Conservation (phyloP, 1,139 yeast species). For the Geotrichum cucujoidarum region DNA sequence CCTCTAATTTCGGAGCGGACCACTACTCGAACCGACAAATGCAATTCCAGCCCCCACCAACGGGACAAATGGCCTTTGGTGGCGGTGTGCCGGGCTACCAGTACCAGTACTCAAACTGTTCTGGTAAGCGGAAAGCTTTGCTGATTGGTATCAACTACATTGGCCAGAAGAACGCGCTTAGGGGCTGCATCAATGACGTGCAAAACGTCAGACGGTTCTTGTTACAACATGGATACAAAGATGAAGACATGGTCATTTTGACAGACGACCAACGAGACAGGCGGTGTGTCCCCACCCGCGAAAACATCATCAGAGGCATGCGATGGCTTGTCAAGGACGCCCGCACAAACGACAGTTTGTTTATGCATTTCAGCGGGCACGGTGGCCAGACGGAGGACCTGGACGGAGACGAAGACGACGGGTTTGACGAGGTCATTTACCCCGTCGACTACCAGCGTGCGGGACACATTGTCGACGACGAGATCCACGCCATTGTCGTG, state of each 20-base stretch:
- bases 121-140: conserved; percentile 74
- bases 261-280: conserved; percentile 68
- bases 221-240: conserved; percentile 57
- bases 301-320: conserved; percentile 80
- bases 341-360: conserved; percentile 56
- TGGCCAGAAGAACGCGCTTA: conserved; percentile 62
- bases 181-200: conserved; percentile 76
- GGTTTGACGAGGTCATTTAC: conserved; percentile 82
- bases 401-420: conserved; percentile 90
- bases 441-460: conserved; percentile 78
- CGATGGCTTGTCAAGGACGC: conserved; percentile 85
- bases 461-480: conserved; percentile 80
- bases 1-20: background rate
- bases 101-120: conserved; percentile 70
- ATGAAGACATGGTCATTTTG: conserved; percentile 77
- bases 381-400: conserved; percentile 79
- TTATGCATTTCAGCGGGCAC: conserved; percentile 91
- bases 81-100: conserved; percentile 36
- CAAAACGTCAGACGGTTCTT: conserved; percentile 38
- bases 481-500: conserved; percentile 78
- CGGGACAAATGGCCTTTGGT: conserved; percentile 36
- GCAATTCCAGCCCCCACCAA: conserved; percentile 33
- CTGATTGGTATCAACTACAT: conserved; percentile 83
- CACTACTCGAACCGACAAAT: conserved; percentile 10
- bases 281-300: conserved; percentile 67